Percentiles rank a stretch among this genome's conserved stretches.
Evolutionary conservation across 140 eudicot species (phyloP).

Genomic region (Oenanthe javanica): DNA sequence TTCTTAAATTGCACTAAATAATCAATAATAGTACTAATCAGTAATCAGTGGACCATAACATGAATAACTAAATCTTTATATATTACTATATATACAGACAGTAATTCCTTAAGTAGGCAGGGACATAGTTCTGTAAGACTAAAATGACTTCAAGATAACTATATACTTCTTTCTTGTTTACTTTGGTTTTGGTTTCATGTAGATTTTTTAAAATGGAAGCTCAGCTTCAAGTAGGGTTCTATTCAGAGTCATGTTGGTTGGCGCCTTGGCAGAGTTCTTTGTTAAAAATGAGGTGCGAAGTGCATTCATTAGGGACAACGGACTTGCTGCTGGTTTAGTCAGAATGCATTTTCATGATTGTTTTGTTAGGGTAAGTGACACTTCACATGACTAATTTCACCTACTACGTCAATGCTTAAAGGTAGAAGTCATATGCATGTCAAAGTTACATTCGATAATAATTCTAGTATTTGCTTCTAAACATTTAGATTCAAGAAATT

Average conservation of each 20-base stretch:
- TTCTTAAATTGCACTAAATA: neutral
- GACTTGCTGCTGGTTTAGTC: constrained; percentile 69
- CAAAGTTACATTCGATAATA: neutral
- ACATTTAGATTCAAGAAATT: neutral
- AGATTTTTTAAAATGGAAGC: constrained; percentile 24
- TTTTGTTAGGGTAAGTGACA: constrained; percentile 60
- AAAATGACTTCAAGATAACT: constrained; percentile 20
- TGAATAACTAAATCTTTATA: neutral
- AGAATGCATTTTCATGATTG: constrained; percentile 83
- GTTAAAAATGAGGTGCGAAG: constrained; percentile 55
- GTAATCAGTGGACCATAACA: neutral
- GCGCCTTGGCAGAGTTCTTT: constrained; percentile 58
- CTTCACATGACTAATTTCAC: constrained; percentile 3
- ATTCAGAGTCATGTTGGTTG: constrained; percentile 33
- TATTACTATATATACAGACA: constrained; percentile 3
- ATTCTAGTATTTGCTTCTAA: neutral
- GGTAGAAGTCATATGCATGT: neutral
- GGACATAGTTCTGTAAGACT: neutral
- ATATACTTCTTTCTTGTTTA: neutral
- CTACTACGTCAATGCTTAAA: constrained; percentile 12
- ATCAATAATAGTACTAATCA: neutral
- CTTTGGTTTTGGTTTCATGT: constrained; percentile 16
- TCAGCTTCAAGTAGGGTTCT: constrained; percentile 63
- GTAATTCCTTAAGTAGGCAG: neutral
- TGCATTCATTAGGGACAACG: constrained; percentile 39